Evolutionary conservation across 352 stramenopile species (phyloP).

Genomic region (Phytophthora idaei): DNA sequence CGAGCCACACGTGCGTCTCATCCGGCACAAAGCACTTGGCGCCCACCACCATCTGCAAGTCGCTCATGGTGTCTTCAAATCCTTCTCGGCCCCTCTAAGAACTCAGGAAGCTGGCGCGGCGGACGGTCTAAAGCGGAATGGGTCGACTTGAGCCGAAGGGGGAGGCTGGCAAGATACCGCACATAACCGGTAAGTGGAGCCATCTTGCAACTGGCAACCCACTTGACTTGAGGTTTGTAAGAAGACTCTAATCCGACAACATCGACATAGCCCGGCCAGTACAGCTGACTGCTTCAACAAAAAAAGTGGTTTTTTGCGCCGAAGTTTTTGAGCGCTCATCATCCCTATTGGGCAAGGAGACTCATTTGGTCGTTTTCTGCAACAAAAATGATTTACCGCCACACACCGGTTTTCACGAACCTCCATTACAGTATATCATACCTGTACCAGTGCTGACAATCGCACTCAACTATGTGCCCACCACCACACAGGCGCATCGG

Average conservation of each 20-base stretch:
- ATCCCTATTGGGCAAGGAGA: no score
- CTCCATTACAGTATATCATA: background rate
- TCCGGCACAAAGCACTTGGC: constrained; percentile 89
- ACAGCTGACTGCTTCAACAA: constrained; percentile 17
- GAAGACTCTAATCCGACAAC: constrained; percentile 19
- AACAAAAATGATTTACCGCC: constrained; percentile 41
- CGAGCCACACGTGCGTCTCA: constrained; percentile 85
- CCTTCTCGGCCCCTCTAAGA: constrained; percentile 8
- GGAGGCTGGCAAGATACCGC: constrained; percentile 26
- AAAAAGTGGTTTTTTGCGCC: no score
- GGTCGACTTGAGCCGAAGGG: constrained; percentile 18
- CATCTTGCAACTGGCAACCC: constrained; percentile 26
- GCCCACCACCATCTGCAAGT: constrained; percentile 68
- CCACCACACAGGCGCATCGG: background rate
- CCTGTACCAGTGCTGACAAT: background rate
- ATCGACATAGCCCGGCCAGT: constrained; percentile 25
- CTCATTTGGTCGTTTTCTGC: constrained; percentile 33
- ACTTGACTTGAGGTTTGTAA: constrained; percentile 14
- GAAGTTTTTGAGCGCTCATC: no score
- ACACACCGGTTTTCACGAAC: background rate
- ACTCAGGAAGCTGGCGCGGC: constrained; percentile 20
- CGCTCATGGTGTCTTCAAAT: constrained; percentile 38
- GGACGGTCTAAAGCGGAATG: constrained; percentile 33
- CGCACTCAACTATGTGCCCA: background rate
- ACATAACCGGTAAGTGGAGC: constrained; percentile 27